These are phyloP conservation scores for Tetragonia tetragonoides DNA, from an alignment of 148 eudicot genomes.

Conservation along the genomic window DNA sequence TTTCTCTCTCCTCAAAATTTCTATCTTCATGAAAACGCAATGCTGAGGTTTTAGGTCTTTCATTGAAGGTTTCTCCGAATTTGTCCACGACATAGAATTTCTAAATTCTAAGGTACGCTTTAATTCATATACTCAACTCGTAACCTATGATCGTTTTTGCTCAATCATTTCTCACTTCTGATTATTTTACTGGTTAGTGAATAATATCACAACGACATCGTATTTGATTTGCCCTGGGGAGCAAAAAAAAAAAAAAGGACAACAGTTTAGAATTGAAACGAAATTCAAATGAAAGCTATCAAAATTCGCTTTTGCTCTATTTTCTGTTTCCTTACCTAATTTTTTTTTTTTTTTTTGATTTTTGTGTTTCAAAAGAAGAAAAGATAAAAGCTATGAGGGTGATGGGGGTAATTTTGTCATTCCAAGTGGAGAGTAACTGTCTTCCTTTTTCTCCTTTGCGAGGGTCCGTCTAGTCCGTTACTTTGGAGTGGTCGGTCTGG, in stretches of 20 bases:
- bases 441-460: constrained; percentile 20
- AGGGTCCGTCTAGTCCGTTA: constrained; percentile 8
- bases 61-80: not conserved
- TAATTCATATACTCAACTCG: not conserved
- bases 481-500: constrained; percentile 24
- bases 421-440: constrained; percentile 21
- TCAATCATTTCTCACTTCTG: not conserved
- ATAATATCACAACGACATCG: not conserved
- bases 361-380: not conserved
- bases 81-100: not conserved
- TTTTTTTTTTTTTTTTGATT: too few species aligned
- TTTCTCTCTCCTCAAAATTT: not conserved
- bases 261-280: too few species aligned
- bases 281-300: not conserved
- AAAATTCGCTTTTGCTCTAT: not conserved
- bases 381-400: not conserved
- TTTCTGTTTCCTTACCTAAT: too few species aligned
- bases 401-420: constrained; percentile 29
- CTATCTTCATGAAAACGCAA: not conserved
- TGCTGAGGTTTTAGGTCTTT: constrained; percentile 7
- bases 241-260: not conserved
- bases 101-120: constrained; percentile 15
- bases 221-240: not conserved
- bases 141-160: too few species aligned
- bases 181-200: not conserved